These are phyloP conservation scores for Cymodocea nodosa DNA, from an alignment of 116 monocot species.

Conservation along the genomic window DNA sequence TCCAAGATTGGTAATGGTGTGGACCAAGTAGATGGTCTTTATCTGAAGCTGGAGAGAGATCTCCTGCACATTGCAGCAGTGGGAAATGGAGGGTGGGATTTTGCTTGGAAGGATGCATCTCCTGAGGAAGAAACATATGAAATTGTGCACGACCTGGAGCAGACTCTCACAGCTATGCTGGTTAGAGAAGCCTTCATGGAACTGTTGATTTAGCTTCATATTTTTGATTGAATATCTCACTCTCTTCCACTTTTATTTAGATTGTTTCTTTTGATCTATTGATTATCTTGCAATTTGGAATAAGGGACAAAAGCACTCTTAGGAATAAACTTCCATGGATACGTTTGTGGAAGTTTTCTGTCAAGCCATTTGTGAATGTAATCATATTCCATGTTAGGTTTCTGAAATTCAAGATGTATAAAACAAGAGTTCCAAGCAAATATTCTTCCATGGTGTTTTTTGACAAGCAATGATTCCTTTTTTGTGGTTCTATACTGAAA, in stretches of 20 bases:
- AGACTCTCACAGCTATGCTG: constrained; percentile 23
- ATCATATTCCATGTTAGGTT: no score
- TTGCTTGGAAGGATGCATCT: constrained; percentile 37
- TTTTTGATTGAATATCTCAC: not conserved
- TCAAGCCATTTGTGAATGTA: no score
- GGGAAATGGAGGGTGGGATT: constrained; percentile 36
- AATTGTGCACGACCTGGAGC: constrained; percentile 26
- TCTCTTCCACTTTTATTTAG: not conserved
- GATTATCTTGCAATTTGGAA: no score
- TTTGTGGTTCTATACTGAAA: no score
- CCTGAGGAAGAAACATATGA: constrained; percentile 31
- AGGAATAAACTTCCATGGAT: no score
- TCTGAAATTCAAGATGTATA: no score
- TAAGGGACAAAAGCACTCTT: no score
- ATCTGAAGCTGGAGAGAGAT: constrained; percentile 46
- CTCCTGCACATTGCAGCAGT: constrained; percentile 23
- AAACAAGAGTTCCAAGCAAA: no score
- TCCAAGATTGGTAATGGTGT: not conserved
- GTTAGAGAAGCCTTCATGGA: constrained; percentile 29
- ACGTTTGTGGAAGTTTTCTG: no score
- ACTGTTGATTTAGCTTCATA: constrained; percentile 6
- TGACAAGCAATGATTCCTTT: no score
- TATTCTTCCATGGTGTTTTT: no score
- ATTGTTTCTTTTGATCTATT: no score
- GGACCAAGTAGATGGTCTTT: constrained; percentile 16